Percentiles rank a stretch among this genome's conserved stretches.
These are phyloP conservation scores for Sphaerulina populicola DNA, from an alignment of 2,329 filamentous ascomycete species.

Conservation along the genomic window DNA sequence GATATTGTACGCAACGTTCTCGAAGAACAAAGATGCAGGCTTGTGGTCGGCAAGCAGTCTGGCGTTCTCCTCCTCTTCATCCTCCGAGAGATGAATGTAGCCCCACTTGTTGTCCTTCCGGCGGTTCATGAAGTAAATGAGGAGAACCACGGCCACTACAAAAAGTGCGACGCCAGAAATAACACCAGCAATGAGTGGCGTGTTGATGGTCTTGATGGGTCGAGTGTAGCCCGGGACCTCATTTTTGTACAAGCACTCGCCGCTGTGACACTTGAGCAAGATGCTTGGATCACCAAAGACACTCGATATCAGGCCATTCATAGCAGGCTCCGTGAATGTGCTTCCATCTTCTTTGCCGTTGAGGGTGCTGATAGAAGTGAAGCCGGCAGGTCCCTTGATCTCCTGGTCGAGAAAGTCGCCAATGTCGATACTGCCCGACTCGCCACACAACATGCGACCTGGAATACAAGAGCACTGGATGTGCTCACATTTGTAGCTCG, in stretches of 20 bases:
- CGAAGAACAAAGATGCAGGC: constrained; percentile 78
- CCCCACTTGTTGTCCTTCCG: constrained; percentile 57
- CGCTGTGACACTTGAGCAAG: constrained; percentile 67
- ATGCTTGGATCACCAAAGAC: constrained; percentile 93
- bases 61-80: constrained; percentile 72
- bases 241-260: constrained; percentile 88
- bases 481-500: constrained; percentile 74
- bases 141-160: constrained; percentile 73
- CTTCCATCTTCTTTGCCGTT: constrained; percentile 60
- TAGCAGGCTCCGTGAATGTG: constrained; percentile 79
- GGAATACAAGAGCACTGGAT: constrained; percentile 82
- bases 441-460: constrained; percentile 87
- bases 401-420: constrained; percentile 73
- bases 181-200: constrained; percentile 84
- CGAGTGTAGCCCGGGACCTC: constrained; percentile 85
- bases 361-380: constrained; percentile 57
- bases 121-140: constrained; percentile 80
- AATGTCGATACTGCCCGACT: constrained; percentile 83
- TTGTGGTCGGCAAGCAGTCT: constrained; percentile 89
- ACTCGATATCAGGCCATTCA: constrained; percentile 80
- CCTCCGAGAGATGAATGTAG: constrained; percentile 68
- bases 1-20: constrained; percentile 76
- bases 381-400: constrained; percentile 81
- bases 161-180: constrained; percentile 82
- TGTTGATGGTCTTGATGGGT: constrained; percentile 92